Base-by-base conservation (phyloP, 2,329 filamentous ascomycete species). In the Nannizziopsis barbatae region DNA sequence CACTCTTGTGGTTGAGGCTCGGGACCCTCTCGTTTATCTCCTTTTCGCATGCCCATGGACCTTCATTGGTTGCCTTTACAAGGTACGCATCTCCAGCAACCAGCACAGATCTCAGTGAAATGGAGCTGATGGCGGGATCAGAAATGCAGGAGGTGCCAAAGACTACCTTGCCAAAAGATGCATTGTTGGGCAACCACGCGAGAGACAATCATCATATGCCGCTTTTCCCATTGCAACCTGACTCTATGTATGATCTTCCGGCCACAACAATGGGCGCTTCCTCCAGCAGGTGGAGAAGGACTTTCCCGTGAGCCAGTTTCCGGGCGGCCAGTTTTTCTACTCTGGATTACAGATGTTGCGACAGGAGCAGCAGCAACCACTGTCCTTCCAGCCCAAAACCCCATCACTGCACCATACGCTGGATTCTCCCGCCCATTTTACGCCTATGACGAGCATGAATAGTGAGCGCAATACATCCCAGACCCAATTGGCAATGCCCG, bases 81-180 rank as follows among this genome's bases (percentile, higher is more conserved):
- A n/a, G n/a, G n/a, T n/a, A n/a, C 53, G 53, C 58, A 43, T 37
- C 55, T 58, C 27, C 61, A 61, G 47, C 57, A 60, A 33, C 43
- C 44, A 14, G 62, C 69, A 12, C 70, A 71, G 47, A 36, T 8
- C 37, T 55, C 27, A 31, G 47, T 15, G 49, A 44, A 33, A 51
- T 50, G 40, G 46, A 40, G 7, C 15, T 51, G 32, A 27, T 72
- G 67, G 36, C 20, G 2, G 20, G 12, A 3, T 60, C 64, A 56
- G 46, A 69, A 38, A 57, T 66, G 45, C 56, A 64, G 53, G 56
- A 62, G 33, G 61, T 83, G n/a, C 75, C 79, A 1, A 86, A 87
- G 66, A 95, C 90, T 0, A 95, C 96, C 42, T 96, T 90, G 1
- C 92, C 90, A 18, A 93, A 94, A 67, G 90, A 96, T 59, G 86